Evolutionary conservation across 1,139 yeast species (phyloP).

Genomic region (Hansenula sp.): DNA sequence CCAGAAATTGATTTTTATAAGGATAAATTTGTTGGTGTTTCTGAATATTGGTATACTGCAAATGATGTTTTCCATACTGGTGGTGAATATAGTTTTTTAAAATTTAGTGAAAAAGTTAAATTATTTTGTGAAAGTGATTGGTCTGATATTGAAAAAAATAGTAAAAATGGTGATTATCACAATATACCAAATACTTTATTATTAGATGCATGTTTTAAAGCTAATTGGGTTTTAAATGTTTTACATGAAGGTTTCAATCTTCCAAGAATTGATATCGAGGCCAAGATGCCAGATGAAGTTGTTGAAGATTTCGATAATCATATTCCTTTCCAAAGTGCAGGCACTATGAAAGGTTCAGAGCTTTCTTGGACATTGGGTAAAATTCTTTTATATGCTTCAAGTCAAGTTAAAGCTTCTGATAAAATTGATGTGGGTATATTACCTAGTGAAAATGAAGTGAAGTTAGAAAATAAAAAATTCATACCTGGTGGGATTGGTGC

Average conservation of each 20-base stretch:
- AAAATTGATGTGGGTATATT: slow-evolving; percentile 40
- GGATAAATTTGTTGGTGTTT: slow-evolving; percentile 73
- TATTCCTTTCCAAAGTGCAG: slow-evolving; percentile 58
- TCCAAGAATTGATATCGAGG: slow-evolving; percentile 57
- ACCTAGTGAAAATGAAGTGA: slow-evolving; percentile 43
- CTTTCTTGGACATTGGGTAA: slow-evolving; percentile 67
- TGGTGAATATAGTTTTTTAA: slow-evolving; percentile 64
- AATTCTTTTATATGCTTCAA: slow-evolving; percentile 54
- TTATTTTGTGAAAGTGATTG: slow-evolving; percentile 66
- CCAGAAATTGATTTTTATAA: slow-evolving; percentile 66
- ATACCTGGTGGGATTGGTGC: slow-evolving; percentile 16
- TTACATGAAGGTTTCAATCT: slow-evolving; percentile 76
- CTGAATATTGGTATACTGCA: slow-evolving; percentile 85
- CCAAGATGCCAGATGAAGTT: slow-evolving; percentile 22
- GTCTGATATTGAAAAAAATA: slow-evolving; percentile 45
- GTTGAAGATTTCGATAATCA: slow-evolving; percentile 32
- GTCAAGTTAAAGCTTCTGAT: slow-evolving; percentile 35
- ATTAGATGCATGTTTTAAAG: slow-evolving; percentile 73
- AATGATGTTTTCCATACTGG: slow-evolving; percentile 76
- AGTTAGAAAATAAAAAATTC: slow-evolving; percentile 12
- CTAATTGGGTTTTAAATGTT: slow-evolving; percentile 74
- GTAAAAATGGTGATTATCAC: slow-evolving; percentile 42
- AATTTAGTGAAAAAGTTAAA: slow-evolving; percentile 55
- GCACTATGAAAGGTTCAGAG: slow-evolving; percentile 54
- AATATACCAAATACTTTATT: slow-evolving; percentile 37